A percentile compares a stretch with the other conserved stretches of the same genome.
These are phyloP conservation scores for Pilasporangium apinafurcum DNA, from an alignment of 352 stramenopile genomes.

Conservation along the genomic window DNA sequence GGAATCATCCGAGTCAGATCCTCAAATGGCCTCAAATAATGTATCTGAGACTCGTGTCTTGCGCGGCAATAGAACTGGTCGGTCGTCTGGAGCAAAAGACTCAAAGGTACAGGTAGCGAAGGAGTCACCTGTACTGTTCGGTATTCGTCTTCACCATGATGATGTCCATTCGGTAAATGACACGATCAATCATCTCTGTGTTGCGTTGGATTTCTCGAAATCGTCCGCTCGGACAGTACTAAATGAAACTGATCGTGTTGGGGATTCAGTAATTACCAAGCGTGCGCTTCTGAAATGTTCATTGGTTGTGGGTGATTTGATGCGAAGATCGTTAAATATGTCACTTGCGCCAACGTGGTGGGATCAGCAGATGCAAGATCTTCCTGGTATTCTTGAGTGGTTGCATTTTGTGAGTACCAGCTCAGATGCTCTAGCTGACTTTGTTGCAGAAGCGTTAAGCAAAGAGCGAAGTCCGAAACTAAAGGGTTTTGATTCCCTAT, in stretches of 20 bases:
- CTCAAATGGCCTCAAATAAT: too few species aligned
- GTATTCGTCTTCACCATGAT: slow-evolving; percentile 80
- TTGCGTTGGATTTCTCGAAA: slow-evolving; percentile 51
- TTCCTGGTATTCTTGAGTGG: slow-evolving; percentile 63
- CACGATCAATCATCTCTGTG: slow-evolving; percentile 60
- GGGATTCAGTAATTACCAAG: slow-evolving; percentile 38
- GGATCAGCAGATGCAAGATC: slow-evolving; percentile 49
- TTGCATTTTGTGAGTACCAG: slow-evolving; percentile 56
- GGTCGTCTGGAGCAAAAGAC: slow-evolving; percentile 13
- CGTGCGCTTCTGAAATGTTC: slow-evolving; percentile 44
- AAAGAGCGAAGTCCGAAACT: slow-evolving; percentile 35
- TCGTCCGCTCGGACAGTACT: slow-evolving; percentile 33
- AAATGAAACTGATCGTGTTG: slow-evolving; percentile 51
- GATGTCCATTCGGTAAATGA: slow-evolving; percentile 75
- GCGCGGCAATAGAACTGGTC: slow-evolving; percentile 2
- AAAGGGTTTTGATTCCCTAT: slow-evolving; percentile 22
- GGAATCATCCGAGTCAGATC: too few species aligned
- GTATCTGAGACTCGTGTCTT: too few species aligned
- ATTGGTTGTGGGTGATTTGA: slow-evolving; percentile 35
- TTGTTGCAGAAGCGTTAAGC: slow-evolving; percentile 59
- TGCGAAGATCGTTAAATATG: slow-evolving; percentile 61
- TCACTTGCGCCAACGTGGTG: slow-evolving; percentile 64
- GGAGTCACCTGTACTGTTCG: slow-evolving; percentile 27
- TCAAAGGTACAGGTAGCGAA: slow-evolving; percentile 10
- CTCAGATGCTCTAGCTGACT: slow-evolving; percentile 63